A percentile compares a stretch with the other conserved stretches of the same genome.
phyloP scores from a whole-genome alignment of 805 yeast genomes.

The Ogataea saltuana region DNA sequence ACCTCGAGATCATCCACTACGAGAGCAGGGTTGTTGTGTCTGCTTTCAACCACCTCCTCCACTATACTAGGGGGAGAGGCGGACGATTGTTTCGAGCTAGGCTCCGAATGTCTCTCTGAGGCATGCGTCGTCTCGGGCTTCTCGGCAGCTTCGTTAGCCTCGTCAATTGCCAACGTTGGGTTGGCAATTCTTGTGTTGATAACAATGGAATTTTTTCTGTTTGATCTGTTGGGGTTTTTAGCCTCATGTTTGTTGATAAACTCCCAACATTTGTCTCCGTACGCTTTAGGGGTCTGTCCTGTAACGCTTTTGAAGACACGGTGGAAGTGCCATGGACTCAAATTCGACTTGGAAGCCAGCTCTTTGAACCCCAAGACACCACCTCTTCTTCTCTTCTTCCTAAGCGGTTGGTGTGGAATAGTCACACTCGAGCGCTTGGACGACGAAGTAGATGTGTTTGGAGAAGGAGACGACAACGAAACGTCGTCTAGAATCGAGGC shows the following conservation, averaged over 20 bases:
- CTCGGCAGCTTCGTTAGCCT: slow-evolving; percentile 11
- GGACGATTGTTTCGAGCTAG: too few relatives aligned
- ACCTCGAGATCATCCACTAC: too few relatives aligned
- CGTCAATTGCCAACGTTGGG: slow-evolving; percentile 32
- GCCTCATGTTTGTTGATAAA: slow-evolving; percentile 43
- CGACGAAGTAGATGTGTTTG: slow-evolving; percentile 4
- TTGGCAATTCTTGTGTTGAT: slow-evolving; percentile 37
- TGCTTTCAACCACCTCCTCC: too few relatives aligned
- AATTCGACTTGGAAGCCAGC: slow-evolving; percentile 77
- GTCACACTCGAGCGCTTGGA: slow-evolving; percentile 11
- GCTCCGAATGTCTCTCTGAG: too few relatives aligned
- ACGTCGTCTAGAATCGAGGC: slow-evolving; percentile 14
- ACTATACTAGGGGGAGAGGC: too few relatives aligned
- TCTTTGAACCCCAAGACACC: slow-evolving; percentile 84
- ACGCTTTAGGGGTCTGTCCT: slow-evolving; percentile 84
- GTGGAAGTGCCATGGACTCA: slow-evolving; percentile 93
- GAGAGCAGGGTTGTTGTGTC: too few relatives aligned
- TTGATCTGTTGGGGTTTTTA: slow-evolving; percentile 17
- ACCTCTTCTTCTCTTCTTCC: slow-evolving; percentile 64
- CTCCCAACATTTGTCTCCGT: slow-evolving; percentile 81
- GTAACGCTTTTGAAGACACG: slow-evolving; percentile 85
- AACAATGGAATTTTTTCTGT: slow-evolving; percentile 26
- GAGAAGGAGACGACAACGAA: slow-evolving; percentile 8
- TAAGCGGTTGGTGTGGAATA: slow-evolving; percentile 25
- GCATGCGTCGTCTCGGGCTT: background rate